Base-by-base conservation (phyloP, 768 basidiomycete species). In the Coprinopsis marcescibilis region DNA sequence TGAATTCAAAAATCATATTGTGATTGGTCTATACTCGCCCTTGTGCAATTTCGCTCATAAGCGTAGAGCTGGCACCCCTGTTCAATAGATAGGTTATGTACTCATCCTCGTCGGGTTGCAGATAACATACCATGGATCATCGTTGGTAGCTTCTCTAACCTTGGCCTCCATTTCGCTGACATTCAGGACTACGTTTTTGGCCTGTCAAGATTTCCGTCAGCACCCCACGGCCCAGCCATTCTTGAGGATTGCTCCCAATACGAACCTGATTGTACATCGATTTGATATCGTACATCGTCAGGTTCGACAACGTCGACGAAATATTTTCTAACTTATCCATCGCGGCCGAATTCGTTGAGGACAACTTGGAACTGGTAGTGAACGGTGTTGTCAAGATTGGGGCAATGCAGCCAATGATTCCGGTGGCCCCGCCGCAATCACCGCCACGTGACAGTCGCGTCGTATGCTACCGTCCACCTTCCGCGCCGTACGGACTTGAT, bases 21-120 rank as follows among this genome's bases (percentile, higher is more conserved):
- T 53, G 61, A 24, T 5, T 27, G 24, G 30, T 42, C 11, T 8
- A 15, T 14, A 59, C 59, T 26, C 57, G 95, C 94, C 89, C 91
- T 76, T 92, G 87, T 11, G 96, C 93, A 54, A 99, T 98, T 57
- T 98, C 93, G 61, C 92, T 89, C 96, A 98, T 98, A 65, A 98
- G 68, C 20, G 93, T 94, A 40, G 94, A 96, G 61, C 89, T 93
- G 49, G 95, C 95, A 14, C 96, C 95, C 95, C 94, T 96, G 53
- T 47, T 46, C 43, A 44, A 33, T 23, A 42, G 37, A 24, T 46
- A 35, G 52, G 45, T 39, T n/a, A n/a, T n/a, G n/a, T n/a, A n/a
- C 48, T 42, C 29, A 13, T 6, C 27, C 40, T 29, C n/a, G n/a
- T n/a, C n/a, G n/a, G n/a, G n/a, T n/a, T n/a, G n/a, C n/a, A n/a